A percentile compares a stretch with the other conserved stretches of the same genome.
These are phyloP conservation scores for Penicillium lividum DNA, from an alignment of 495 filamentous ascomycete species.

Conservation along the genomic window DNA sequence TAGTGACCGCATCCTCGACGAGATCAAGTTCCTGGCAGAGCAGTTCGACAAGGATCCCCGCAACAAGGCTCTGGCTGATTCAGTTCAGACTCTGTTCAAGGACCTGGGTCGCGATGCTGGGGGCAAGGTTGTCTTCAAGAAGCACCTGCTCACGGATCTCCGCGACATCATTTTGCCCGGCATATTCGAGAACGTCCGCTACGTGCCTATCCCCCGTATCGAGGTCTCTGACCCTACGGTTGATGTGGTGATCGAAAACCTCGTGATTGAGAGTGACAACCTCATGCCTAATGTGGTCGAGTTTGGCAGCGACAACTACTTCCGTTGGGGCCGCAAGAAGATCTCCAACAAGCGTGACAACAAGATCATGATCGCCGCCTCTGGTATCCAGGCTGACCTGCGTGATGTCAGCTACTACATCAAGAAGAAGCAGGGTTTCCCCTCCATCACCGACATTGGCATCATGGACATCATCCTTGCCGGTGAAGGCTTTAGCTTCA, in stretches of 20 bases:
- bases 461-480: slow-evolving; percentile 88
- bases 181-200: slow-evolving; percentile 83
- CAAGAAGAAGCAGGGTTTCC: slow-evolving; percentile 95
- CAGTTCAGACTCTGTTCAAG: slow-evolving; percentile 81
- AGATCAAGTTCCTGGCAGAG: slow-evolving; percentile 82
- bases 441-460: slow-evolving; percentile 83
- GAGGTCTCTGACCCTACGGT: slow-evolving; percentile 85
- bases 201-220: slow-evolving; percentile 91
- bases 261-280: slow-evolving; percentile 95
- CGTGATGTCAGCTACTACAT: slow-evolving; percentile 91
- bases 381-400: slow-evolving; percentile 71
- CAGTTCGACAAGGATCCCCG: slow-evolving; percentile 88
- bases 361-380: slow-evolving; percentile 75
- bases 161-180: slow-evolving; percentile 82
- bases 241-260: slow-evolving; percentile 89
- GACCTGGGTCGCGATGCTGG: slow-evolving; percentile 83
- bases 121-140: slow-evolving; percentile 88
- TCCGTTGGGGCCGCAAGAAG: slow-evolving; percentile 89
- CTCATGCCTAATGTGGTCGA: slow-evolving; percentile 94
- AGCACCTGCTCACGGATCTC: slow-evolving; percentile 85
- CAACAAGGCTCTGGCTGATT: slow-evolving; percentile 75
- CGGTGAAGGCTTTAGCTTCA: slow-evolving; percentile 87
- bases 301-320: slow-evolving; percentile 90
- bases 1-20: slow-evolving; percentile 83
- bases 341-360: slow-evolving; percentile 78